Evolutionary conservation across 1,284 basidiomycete species (phyloP).

Genomic region (Ustilago xerochloae): DNA sequence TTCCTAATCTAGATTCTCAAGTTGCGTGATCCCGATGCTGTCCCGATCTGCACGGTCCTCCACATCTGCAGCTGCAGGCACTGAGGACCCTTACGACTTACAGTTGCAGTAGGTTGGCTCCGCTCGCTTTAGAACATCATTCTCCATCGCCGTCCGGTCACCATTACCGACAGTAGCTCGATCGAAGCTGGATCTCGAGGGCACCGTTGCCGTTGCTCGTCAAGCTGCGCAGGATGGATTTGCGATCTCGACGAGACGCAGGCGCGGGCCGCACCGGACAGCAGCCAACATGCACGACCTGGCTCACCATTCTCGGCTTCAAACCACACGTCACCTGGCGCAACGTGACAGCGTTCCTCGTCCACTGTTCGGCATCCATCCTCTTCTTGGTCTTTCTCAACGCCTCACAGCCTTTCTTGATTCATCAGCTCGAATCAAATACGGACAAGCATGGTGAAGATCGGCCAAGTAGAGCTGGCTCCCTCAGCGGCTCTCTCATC

Average conservation of each 20-base stretch:
- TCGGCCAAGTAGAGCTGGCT: constrained; percentile 34
- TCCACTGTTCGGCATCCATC: constrained; percentile 52
- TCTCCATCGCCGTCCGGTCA: neutral
- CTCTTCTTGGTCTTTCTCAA: constrained; percentile 60
- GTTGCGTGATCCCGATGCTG: neutral
- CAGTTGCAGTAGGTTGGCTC: too few species aligned
- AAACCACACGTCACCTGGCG: constrained; percentile 30
- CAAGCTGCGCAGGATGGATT: constrained; percentile 2
- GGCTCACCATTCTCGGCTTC: constrained; percentile 38
- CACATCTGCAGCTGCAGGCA: constrained; percentile 1
- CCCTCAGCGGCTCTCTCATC: constrained; percentile 55
- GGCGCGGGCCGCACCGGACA: neutral
- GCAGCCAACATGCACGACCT: neutral
- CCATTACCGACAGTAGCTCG: neutral
- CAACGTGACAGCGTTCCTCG: constrained; percentile 42
- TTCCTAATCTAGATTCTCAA: too few species aligned
- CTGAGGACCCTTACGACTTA: neutral
- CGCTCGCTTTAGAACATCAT: neutral
- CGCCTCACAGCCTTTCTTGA: constrained; percentile 52
- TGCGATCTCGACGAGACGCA: neutral
- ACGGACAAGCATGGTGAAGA: neutral
- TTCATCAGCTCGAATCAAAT: constrained; percentile 48
- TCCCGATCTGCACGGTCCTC: neutral
- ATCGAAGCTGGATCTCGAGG: too few species aligned
- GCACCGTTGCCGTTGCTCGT: too few species aligned